Conservation (phyloP, 2,329 filamentous ascomycete genomes). For the Aspergillus sp. region DNA sequence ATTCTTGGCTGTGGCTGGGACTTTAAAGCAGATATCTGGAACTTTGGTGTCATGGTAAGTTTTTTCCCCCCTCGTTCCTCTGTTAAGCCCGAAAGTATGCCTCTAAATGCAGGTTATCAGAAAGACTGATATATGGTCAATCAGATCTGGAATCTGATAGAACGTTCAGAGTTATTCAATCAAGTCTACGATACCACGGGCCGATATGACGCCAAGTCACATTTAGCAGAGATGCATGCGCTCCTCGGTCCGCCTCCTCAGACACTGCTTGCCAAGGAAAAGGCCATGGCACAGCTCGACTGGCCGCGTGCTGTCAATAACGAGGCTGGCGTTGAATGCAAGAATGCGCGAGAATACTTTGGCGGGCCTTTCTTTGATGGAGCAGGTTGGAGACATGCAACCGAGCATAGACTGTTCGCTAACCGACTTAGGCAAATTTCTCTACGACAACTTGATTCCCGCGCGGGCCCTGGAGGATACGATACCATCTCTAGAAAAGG, state of each 20-base stretch:
- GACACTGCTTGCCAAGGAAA: slow-evolving; percentile 23
- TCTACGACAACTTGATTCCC: slow-evolving; percentile 22
- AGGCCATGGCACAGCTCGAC: slow-evolving; percentile 10
- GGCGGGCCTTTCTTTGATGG: slow-evolving; percentile 25
- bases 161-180: slow-evolving; percentile 30
- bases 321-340: slow-evolving; percentile 13
- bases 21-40: slow-evolving; percentile 39
- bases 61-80: neutral
- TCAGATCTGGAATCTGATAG: slow-evolving; percentile 34
- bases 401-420: neutral
- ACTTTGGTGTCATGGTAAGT: slow-evolving; percentile 33
- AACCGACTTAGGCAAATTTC: slow-evolving; percentile 21
- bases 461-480: slow-evolving; percentile 21
- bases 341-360: slow-evolving; percentile 20
- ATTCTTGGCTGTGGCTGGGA: slow-evolving; percentile 35
- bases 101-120: neutral
- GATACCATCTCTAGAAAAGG: slow-evolving; percentile 23
- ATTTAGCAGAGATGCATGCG: slow-evolving; percentile 42
- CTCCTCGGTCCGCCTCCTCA: slow-evolving; percentile 36
- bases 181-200: slow-evolving; percentile 28
- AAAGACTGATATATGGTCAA: slow-evolving; percentile 7
- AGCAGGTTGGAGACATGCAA: slow-evolving; percentile 15
- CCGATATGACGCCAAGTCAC: slow-evolving; percentile 30
- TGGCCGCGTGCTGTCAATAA: slow-evolving; percentile 19
- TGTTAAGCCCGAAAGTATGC: neutral